Percentiles rank a stretch among this genome's conserved stretches.
Conservation (phyloP, 306 rosid genomes). For the Comarum palustre region DNA sequence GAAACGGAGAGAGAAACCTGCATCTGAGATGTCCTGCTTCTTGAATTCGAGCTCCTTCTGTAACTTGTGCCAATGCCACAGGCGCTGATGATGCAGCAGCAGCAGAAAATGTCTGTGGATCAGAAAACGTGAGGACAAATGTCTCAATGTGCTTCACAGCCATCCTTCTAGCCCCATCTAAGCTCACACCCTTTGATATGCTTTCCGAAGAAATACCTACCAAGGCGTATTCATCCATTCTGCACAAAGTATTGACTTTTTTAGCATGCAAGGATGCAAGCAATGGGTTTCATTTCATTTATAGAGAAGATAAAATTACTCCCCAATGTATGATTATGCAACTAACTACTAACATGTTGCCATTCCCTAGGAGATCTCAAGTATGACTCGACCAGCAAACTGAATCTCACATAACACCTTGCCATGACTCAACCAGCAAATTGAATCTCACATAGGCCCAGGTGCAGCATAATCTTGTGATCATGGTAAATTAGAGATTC, state of each 20-base stretch:
- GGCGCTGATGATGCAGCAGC: conserved; percentile 92
- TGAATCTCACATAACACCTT: background rate
- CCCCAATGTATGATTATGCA: background rate
- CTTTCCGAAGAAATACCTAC: conserved; percentile 70
- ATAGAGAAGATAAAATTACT: background rate
- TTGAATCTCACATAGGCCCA: background rate
- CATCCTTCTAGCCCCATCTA: conserved; percentile 92
- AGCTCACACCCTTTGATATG: conserved; percentile 76
- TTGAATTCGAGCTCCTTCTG: conserved; percentile 89
- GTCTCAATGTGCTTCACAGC: conserved; percentile 92
- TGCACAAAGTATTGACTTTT: conserved; percentile 38
- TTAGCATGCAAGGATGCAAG: conserved; percentile 12
- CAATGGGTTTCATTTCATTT: background rate
- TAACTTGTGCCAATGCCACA: conserved; percentile 82
- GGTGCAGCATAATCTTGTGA: background rate
- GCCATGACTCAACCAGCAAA: too few relatives aligned
- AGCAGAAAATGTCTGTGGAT: conserved; percentile 78
- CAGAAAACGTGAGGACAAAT: conserved; percentile 79
- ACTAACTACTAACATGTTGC: background rate
- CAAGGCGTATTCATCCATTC: conserved; percentile 93
- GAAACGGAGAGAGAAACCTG: conserved; percentile 56
- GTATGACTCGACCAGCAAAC: background rate
- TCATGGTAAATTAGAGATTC: background rate
- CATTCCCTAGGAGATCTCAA: background rate
- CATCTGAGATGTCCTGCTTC: conserved; percentile 99